Percentiles rank a stretch among this genome's conserved stretches.
phyloP scores from a whole-genome alignment of 2,329 filamentous ascomycete species.

The Geosmithia morbida region DNA sequence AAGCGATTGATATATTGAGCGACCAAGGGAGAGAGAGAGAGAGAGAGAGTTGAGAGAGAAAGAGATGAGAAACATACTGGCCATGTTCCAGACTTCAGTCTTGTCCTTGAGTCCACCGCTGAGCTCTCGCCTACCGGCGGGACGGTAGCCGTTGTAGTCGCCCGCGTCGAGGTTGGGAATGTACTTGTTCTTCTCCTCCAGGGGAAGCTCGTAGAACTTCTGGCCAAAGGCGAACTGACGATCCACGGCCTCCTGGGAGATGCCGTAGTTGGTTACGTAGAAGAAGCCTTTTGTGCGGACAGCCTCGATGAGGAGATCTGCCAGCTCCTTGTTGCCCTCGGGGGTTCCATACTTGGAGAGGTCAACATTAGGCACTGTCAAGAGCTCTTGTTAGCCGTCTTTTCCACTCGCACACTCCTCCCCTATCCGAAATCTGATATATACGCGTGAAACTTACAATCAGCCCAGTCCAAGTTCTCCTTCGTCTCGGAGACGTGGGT shows the following conservation, averaged over 20 bases:
- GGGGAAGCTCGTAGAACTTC: constrained; percentile 35
- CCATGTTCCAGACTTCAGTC: constrained; percentile 22
- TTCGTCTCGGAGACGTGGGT: constrained; percentile 19
- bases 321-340: constrained; percentile 13
- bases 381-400: neutral
- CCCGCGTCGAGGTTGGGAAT: constrained; percentile 29
- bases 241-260: constrained; percentile 42
- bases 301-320: constrained; percentile 14
- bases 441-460: constrained; percentile 15
- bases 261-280: constrained; percentile 47
- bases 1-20: too few relatives aligned
- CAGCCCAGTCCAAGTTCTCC: constrained; percentile 20
- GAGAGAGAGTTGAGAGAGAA: neutral
- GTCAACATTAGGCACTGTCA: constrained; percentile 16
- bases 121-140: constrained; percentile 22
- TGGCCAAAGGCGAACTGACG: constrained; percentile 44
- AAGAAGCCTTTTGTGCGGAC: constrained; percentile 32
- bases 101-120: constrained; percentile 23
- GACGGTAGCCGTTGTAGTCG: constrained; percentile 42
- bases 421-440: too few relatives aligned
- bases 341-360: constrained; percentile 16
- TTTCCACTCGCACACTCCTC: too few relatives aligned
- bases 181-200: constrained; percentile 46
- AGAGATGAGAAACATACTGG: constrained; percentile 10
- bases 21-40: too few relatives aligned